A percentile compares a stretch with the other conserved stretches of the same genome.
phyloP scores from a whole-genome alignment of 805 yeast species.

The Wickerhamomyces chaumierensis region DNA sequence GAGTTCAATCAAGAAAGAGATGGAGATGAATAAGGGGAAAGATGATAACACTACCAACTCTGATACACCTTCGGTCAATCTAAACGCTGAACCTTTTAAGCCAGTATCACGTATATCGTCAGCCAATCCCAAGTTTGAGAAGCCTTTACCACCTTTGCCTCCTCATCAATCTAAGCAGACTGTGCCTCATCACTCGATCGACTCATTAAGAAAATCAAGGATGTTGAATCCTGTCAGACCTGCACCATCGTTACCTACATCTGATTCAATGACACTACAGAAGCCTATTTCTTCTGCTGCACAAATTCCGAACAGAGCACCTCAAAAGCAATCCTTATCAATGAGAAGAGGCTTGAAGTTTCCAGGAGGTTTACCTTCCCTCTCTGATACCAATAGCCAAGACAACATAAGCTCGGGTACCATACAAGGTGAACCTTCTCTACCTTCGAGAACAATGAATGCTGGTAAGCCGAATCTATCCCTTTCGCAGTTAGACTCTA shows the following conservation, averaged over 20 bases:
- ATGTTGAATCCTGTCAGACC: slow-evolving; percentile 9
- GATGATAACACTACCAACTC: neutral
- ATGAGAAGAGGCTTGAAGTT: slow-evolving; percentile 78
- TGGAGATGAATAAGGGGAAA: neutral
- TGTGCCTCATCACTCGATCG: neutral
- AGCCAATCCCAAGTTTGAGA: slow-evolving; percentile 12
- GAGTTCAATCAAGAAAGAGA: neutral
- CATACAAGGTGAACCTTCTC: neutral
- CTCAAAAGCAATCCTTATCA: slow-evolving; percentile 74
- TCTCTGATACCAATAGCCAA: slow-evolving; percentile 11
- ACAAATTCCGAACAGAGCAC: slow-evolving; percentile 69
- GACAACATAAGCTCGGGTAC: slow-evolving; percentile 2
- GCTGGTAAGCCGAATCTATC: neutral
- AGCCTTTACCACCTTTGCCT: slow-evolving; percentile 33
- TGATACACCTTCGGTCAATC: too few relatives aligned
- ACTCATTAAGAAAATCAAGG: neutral
- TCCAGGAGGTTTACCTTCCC: slow-evolving; percentile 71
- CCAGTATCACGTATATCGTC: too few relatives aligned
- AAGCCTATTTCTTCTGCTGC: slow-evolving; percentile 27
- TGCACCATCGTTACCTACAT: slow-evolving; percentile 19
- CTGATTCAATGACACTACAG: slow-evolving; percentile 35
- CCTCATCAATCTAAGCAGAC: slow-evolving; percentile 5
- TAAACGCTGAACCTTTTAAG: too few relatives aligned
- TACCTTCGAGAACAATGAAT: neutral
- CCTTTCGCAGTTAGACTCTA: slow-evolving; percentile 17